phyloP scores from a whole-genome alignment of 352 stramenopile species.

The Pythium volutum region DNA sequence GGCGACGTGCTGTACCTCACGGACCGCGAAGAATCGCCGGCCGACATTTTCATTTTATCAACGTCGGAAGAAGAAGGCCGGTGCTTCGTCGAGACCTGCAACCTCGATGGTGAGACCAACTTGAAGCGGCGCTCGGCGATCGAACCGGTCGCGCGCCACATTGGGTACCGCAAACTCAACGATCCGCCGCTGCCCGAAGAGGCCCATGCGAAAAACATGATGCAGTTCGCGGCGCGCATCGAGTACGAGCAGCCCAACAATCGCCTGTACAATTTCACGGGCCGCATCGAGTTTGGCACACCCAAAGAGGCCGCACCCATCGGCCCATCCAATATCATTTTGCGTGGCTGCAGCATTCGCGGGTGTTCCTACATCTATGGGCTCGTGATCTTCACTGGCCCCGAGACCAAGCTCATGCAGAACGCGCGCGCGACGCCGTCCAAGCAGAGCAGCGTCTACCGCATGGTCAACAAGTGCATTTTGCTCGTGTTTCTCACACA shows the following conservation, averaged over 20 bases:
- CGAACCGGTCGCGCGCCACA: constrained; percentile 47
- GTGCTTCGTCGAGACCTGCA: constrained; percentile 93
- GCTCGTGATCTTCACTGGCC: constrained; percentile 88
- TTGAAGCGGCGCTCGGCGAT: constrained; percentile 80
- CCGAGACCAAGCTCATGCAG: constrained; percentile 88
- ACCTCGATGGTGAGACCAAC: constrained; percentile 94
- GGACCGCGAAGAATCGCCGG: constrained; percentile 57
- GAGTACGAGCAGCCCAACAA: constrained; percentile 83
- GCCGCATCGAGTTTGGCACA: constrained; percentile 35
- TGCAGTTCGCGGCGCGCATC: constrained; percentile 39
- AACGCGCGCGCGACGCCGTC: constrained; percentile 61
- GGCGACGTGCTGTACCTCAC: constrained; percentile 57
- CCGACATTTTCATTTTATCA: constrained; percentile 68
- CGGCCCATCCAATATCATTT: constrained; percentile 72
- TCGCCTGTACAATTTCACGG: constrained; percentile 67
- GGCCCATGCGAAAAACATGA: constrained; percentile 28
- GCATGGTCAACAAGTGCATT: constrained; percentile 68
- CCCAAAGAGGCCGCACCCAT: constrained; percentile 43
- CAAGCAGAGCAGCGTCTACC: constrained; percentile 74
- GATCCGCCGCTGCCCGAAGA: constrained; percentile 39
- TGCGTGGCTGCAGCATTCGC: constrained; percentile 74
- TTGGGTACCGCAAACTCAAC: constrained; percentile 60
- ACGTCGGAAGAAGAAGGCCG: constrained; percentile 71
- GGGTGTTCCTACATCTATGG: constrained; percentile 58
- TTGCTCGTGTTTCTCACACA: constrained; percentile 67